Evolutionary conservation across 768 basidiomycete genomes (phyloP), one percentile per base, ranked within the genome.

Genomic region (Rhodotorula toruloides): DNA sequence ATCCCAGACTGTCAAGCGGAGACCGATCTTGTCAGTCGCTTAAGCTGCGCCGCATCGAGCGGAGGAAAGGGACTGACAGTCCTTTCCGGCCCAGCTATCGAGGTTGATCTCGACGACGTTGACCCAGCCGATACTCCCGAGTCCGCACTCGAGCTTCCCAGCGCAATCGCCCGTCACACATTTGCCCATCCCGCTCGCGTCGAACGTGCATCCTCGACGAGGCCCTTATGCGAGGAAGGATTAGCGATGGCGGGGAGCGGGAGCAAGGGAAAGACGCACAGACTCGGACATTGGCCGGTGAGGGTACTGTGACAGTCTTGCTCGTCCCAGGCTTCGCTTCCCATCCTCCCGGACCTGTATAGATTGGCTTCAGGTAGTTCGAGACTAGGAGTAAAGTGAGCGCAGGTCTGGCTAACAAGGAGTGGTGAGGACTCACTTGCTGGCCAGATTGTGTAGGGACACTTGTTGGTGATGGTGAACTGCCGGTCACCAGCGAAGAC

Each of bases 71-170:
- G 21, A 16, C 62, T 27, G 10, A 63, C 62, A 65, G 34, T 65
- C 63, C 17, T 40, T 52, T 17, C 63, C 63, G 2, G 17, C 52
- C 57, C 58, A 65, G 11, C 42, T 29, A 37, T 65, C 52, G 7
- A 65, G 37, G 52, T 65, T 65, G 34, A 46, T 59, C 53, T 65
- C 63, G 22, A 57, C 63, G 3, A 65, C 52, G 25, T 58, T 54
- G 36, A 65, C 57, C 1, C 14, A 25, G 16, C 57, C 63, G 27
- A 54, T 58, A 0, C 42, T 53, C 11, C 32, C 16, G 44, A 58
- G 50, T 4, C 48, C 49, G 21, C 34, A 37, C 16, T 65, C 48
- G 29, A 65, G 32, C 13, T 42, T 42, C 12, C 63, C 57, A 3
- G 32, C 29, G 29, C 50, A 52, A 22, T 65, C 50, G 19, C 63